These are phyloP conservation scores for Fusarium oxysporum DNA, from an alignment of 2,329 filamentous ascomycete genomes.

Conservation along the genomic window DNA sequence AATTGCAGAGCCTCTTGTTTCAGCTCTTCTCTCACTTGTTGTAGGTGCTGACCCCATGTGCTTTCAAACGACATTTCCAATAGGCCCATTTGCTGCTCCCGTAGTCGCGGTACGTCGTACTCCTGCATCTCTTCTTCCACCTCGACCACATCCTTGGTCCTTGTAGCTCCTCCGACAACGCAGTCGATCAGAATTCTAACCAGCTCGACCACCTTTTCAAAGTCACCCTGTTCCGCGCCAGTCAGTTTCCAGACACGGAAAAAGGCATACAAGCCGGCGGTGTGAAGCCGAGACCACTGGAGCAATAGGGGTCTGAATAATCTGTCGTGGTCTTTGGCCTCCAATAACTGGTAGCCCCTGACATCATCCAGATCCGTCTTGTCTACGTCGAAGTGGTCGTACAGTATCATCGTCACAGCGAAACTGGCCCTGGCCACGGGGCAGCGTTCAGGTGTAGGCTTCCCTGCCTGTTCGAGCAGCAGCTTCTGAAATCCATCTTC, in stretches of 20 bases:
- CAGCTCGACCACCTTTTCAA: conserved; percentile 92
- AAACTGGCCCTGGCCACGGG: conserved; percentile 89
- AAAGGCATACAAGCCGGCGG: conserved; percentile 85
- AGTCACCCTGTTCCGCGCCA: conserved; percentile 85
- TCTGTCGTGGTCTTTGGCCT: conserved; percentile 84
- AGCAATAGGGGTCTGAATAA: conserved; percentile 88
- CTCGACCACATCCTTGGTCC: conserved; percentile 86
- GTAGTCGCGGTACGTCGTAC: conserved; percentile 81
- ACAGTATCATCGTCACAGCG: conserved; percentile 87
- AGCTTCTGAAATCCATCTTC: conserved; percentile 94
- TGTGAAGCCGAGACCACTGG: conserved; percentile 93
- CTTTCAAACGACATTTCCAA: conserved; percentile 93
- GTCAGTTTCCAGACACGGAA: conserved; percentile 94
- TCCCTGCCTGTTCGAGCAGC: conserved; percentile 86
- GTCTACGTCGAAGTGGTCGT: conserved; percentile 96
- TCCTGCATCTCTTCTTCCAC: conserved; percentile 90
- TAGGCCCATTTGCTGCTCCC: conserved; percentile 92
- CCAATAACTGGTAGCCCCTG: conserved; percentile 79
- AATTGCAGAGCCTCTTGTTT: conserved; percentile 94
- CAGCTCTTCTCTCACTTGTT: conserved; percentile 90
- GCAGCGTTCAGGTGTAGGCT: conserved; percentile 78
- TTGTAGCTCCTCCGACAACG: conserved; percentile 83
- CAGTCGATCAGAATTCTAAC: conserved; percentile 91
- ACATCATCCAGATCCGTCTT: conserved; percentile 83
- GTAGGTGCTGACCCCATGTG: conserved; percentile 90